These are phyloP conservation scores for Dioscorea dumetorum DNA, from an alignment of 106 monocot genomes.

Conservation along the genomic window DNA sequence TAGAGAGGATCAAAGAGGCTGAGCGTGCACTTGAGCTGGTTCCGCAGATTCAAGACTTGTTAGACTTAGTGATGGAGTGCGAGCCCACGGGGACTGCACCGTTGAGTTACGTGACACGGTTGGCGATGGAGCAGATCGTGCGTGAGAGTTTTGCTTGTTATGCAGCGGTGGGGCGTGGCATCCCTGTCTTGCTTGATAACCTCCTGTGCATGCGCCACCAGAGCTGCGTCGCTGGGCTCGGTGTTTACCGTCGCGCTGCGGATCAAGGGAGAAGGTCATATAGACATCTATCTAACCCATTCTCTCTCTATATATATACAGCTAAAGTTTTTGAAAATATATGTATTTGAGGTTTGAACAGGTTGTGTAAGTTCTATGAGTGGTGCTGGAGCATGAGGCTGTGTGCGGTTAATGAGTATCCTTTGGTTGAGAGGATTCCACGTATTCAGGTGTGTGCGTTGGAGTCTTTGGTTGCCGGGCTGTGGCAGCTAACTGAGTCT, in stretches of 20 bases:
- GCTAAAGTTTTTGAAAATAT: no score
- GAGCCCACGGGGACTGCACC: background rate
- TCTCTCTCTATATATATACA: no score
- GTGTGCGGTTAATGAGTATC: conserved; percentile 20
- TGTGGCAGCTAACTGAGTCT: no score
- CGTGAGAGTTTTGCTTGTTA: conserved; percentile 13
- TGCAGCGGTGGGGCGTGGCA: background rate
- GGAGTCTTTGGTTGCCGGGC: no score
- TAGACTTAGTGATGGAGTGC: conserved; percentile 16
- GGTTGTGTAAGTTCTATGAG: conserved; percentile 5
- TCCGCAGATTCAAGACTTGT: conserved; percentile 9
- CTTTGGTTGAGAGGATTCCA: conserved; percentile 1
- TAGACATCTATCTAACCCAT: no score
- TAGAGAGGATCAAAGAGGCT: background rate
- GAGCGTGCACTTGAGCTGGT: background rate
- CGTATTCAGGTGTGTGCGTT: no score
- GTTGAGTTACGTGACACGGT: background rate
- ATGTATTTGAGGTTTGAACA: no score
- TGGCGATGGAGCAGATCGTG: conserved; percentile 7
- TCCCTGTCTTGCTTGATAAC: conserved; percentile 5
- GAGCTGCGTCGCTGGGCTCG: conserved; percentile 15
- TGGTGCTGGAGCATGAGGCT: conserved; percentile 5
- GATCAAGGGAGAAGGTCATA: background rate
- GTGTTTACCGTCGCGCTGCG: conserved; percentile 7
- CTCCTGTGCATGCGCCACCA: conserved; percentile 2